A percentile compares a stretch with the other conserved stretches of the same genome.
These are phyloP conservation scores for Trichocladium antarcticum DNA, from an alignment of 495 filamentous ascomycete genomes.

Conservation along the genomic window DNA sequence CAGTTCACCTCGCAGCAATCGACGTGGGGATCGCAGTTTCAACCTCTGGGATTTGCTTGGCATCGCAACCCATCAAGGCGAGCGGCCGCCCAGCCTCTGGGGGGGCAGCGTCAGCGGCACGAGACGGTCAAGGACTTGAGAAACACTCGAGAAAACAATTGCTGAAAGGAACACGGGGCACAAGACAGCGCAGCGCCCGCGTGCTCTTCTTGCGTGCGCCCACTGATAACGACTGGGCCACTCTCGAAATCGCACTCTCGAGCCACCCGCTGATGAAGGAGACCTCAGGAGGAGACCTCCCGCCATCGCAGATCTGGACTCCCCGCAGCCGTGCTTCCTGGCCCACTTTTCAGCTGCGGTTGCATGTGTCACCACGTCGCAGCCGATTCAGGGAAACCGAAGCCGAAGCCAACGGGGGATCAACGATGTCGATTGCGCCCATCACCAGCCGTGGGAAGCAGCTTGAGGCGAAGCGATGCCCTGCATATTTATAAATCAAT, in stretches of 20 bases:
- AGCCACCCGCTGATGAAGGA: neutral
- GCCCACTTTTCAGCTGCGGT: neutral
- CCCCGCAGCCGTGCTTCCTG: neutral
- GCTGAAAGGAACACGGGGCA: no score
- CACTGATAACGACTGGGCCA: no score
- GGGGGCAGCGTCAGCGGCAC: neutral
- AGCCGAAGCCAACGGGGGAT: neutral
- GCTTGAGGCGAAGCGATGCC: no score
- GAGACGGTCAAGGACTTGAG: no score
- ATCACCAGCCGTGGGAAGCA: no score
- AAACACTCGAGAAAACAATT: neutral
- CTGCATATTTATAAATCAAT: no score
- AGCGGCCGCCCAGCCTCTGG: no score
- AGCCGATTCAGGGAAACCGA: neutral
- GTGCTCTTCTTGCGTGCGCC: no score
- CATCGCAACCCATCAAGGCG: no score
- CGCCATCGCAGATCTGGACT: neutral
- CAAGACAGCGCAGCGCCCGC: neutral
- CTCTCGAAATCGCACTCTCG: no score
- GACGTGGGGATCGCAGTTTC: neutral
- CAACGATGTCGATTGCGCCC: no score
- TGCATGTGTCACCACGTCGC: neutral
- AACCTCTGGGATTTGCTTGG: neutral
- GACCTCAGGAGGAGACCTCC: neutral
- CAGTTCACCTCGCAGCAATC: conserved; percentile 1